Base-by-base conservation (phyloP, 768 basidiomycete genomes). In the Cantharellus cinnabarinus region DNA sequence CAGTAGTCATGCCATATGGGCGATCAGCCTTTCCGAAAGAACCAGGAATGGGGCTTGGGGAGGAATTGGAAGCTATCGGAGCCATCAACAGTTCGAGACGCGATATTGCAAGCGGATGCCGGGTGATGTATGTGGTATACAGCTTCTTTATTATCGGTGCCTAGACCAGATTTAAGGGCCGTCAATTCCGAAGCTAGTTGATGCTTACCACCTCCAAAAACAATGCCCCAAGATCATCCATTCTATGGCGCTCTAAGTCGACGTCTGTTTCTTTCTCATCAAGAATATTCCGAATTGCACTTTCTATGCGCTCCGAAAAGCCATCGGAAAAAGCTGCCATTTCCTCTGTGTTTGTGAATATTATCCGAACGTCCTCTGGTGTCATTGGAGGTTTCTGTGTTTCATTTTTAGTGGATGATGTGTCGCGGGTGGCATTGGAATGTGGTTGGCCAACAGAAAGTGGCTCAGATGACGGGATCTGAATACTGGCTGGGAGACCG, bases 81-180 rank as follows among this genome's bases (percentile, higher is more conserved):
- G 69, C 58, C 14, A 67, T 65, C 20, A 81, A 71, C 41, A 69
- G 64, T 57, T 73, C 73, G 37, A 89, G 77, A 65, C 85, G 84
- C 41, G 79, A 74, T 50, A 89, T 75, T 3, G 89, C 85, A 2
- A 76, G 75, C 0, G 85, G 77, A 65, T 90, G 88, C 56, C 79
- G 79, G 2, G 83, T 85, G 66, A 90, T 89, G 68, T 90, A 90
- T 14, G 76, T 72, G 68, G 79, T 85, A 68, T 88, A 90, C 14
- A 80, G 78, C 5, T 75, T 74, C 66, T 86, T 83, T 62, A 90
- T 71, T 42, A 75, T 74, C 35, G 85, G 78, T 51, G 83, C 79
- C 85, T 88, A 62, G 15, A 61, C 42, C 57, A 41, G 52, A 14
- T 57, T 41, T 41, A 57, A 29, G 38, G 60, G 41, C 38, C 41